Evolutionary conservation across 1,284 basidiomycete genomes (phyloP).

Genomic region (Earliella scabrosa): DNA sequence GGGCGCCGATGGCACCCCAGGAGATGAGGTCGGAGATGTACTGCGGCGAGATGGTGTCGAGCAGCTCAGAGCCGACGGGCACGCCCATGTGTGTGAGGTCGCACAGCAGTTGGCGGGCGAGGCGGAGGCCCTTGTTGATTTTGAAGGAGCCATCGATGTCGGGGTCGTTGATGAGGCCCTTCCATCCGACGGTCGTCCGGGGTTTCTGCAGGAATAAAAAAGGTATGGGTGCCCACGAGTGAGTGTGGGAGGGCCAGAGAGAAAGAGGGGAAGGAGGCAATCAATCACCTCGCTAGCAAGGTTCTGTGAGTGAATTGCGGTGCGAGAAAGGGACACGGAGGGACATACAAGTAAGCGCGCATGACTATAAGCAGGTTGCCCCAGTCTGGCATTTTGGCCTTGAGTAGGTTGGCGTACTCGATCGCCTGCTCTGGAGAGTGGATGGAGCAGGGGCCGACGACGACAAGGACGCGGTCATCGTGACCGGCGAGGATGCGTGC

Average conservation of each 20-base stretch:
- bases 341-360: conserved; percentile 91
- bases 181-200: conserved; percentile 88
- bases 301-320: conserved; percentile 14
- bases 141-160: conserved; percentile 94
- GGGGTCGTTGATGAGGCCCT: conserved; percentile 89
- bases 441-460: conserved; percentile 97
- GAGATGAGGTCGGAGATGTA: conserved; percentile 84
- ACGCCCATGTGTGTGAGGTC: conserved; percentile 89
- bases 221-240: background rate
- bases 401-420: conserved; percentile 86
- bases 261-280: background rate
- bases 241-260: conserved; percentile 7
- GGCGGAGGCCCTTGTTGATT: conserved; percentile 94
- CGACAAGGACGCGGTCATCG: conserved; percentile 86
- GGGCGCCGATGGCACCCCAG: conserved; percentile 98
- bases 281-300: conserved; percentile 51
- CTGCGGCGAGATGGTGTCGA: conserved; percentile 93
- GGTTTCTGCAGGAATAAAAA: too few relatives aligned
- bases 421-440: conserved; percentile 89
- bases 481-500: conserved; percentile 82
- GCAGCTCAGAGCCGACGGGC: conserved; percentile 93
- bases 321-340: conserved; percentile 11
- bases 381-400: conserved; percentile 70
- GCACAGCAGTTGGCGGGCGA: conserved; percentile 87
- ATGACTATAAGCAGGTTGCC: conserved; percentile 90